Conservation (phyloP, 305 asterid genomes). For the Solanum chacoense region DNA sequence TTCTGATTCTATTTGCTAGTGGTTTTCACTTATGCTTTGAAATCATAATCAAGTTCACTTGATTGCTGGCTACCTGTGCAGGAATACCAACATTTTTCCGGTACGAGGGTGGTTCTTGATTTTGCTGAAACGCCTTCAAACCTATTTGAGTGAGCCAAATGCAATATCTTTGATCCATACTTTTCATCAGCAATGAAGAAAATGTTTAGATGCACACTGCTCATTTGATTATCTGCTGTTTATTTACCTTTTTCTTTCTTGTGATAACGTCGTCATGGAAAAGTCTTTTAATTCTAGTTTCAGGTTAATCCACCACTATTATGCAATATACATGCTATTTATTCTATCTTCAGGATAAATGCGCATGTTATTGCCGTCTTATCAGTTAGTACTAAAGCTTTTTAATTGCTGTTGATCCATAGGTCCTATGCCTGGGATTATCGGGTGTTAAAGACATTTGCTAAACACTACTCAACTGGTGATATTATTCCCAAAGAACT, state of each 20-base stretch:
- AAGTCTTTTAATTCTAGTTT: neutral
- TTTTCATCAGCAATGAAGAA: neutral
- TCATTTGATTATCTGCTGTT: neutral
- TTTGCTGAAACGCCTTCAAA: conserved; percentile 97
- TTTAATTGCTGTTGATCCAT: neutral
- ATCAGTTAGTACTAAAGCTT: neutral
- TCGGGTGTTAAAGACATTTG: conserved; percentile 66
- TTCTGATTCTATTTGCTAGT: conserved; percentile 1
- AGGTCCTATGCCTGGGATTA: conserved; percentile 95
- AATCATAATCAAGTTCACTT: conserved; percentile 3
- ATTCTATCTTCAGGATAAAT: neutral
- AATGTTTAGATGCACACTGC: neutral
- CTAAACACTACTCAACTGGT: conserved; percentile 73
- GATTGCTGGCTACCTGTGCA: conserved; percentile 29
- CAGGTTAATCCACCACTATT: neutral
- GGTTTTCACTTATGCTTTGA: conserved; percentile 8
- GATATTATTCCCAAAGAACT: conserved; percentile 77
- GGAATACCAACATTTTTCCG: conserved; percentile 98
- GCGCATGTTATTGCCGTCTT: neutral
- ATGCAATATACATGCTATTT: neutral
- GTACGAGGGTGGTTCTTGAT: conserved; percentile 83
- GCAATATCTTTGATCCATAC: neutral
- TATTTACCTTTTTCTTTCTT: neutral
- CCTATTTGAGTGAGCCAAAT: conserved; percentile 76
- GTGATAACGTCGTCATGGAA: neutral